These are phyloP conservation scores for Corynascus novoguineensis DNA, from an alignment of 495 filamentous ascomycete genomes.

Conservation along the genomic window DNA sequence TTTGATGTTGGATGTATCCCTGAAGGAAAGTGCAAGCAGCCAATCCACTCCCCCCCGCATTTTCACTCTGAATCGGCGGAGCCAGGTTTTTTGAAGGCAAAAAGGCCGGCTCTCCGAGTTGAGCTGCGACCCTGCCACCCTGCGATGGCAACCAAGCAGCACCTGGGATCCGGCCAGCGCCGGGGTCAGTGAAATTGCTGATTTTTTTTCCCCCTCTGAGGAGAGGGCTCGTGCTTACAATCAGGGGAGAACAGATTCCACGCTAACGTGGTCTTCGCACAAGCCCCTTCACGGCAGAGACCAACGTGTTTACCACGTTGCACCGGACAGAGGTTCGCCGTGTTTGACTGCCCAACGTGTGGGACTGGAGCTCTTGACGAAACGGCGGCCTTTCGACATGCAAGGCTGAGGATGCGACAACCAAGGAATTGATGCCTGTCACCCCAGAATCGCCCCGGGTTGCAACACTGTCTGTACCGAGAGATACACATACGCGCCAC, in stretches of 20 bases:
- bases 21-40: not conserved
- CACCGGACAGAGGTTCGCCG: not conserved
- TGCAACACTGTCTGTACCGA: not conserved
- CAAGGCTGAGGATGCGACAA: not conserved
- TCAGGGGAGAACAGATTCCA: not conserved
- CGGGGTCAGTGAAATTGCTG: too few species aligned
- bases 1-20: too few species aligned
- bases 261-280: too few species aligned
- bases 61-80: not conserved
- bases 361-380: not conserved
- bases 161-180: too few species aligned
- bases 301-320: not conserved
- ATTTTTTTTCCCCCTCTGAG: too few species aligned
- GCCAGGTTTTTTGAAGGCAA: not conserved
- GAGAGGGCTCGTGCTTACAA: not conserved
- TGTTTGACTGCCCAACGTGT: too few species aligned
- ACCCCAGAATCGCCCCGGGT: not conserved
- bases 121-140: not conserved
- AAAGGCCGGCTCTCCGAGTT: not conserved
- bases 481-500: too few species aligned
- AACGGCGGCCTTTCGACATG: not conserved
- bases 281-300: too few species aligned
- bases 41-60: constrained; percentile 2
- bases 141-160: too few species aligned
- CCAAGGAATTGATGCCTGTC: not conserved